Base-by-base conservation (phyloP, 1,284 basidiomycete species). In the Stereum hirsutum region DNA sequence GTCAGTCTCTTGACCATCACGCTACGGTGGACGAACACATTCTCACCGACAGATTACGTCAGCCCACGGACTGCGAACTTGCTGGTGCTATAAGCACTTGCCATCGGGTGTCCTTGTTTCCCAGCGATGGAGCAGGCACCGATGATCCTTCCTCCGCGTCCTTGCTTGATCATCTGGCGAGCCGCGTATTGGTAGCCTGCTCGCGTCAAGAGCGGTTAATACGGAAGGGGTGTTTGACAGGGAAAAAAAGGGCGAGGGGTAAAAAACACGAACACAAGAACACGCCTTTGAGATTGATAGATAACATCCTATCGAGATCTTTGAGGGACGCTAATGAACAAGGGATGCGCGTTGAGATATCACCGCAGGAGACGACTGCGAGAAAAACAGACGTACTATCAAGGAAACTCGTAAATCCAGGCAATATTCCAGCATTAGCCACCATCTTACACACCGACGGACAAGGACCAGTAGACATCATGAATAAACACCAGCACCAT, bases 361-460 rank as follows among this genome's bases (percentile, higher is more conserved):
- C 15, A 1, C 21, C 11, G 11, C 7, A 5, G 2, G 23, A 19
- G n/a, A 10, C n/a, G 7, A 24, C 23, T 10, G 14, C 1, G 6
- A 21, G 28, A 12, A 39, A 6, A 6, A 1, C 48, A n/a, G n/a
- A 54, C n/a, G 26, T n/a, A 57, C 55, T 51, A 19, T 54, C 50
- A 11, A 57, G 11, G 8, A 41, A 15, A 14, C 54, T n/a, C 20
- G 28, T 41, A n/a, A 30, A 39, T 19, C 40, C 36, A 3, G 23
- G 15, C 15, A 39, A 51, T 37, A 59, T 49, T 2, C 60, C 58
- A 7, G 57, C 60, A 36, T 61, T 61, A 14, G 60, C 60, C 19
- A 61, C 47, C 56, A 61, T 60, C 58, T 61, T n/a, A n/a, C n/a
- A n/a, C n/a, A n/a, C n/a, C n/a, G n/a, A n/a, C n/a, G n/a, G n/a